Evolutionary conservation across 164 flowering plant species (phyloP), one percentile per base, ranked within the genome.

Genomic region (Nymphaea thermarum): DNA sequence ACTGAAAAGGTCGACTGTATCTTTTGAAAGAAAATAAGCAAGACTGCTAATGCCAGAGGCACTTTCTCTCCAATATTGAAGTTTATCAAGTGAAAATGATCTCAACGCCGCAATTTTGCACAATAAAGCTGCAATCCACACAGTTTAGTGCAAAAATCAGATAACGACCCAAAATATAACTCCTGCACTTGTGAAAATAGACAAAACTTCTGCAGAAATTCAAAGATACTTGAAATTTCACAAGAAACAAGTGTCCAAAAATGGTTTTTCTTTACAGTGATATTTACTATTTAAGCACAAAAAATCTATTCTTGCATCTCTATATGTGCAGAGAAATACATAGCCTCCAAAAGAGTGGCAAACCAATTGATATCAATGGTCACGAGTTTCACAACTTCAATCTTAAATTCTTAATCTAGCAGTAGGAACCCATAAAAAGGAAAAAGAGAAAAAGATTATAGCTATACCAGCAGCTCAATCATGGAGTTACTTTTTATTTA

Each of bases 1-100:
- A 68, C 78, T 91, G 80, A 94, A 85, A 73, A 81, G 93, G 73
- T 91, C 98, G 57, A 89, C 62, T 66, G 96, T 89, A 72, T 94
- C 97, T 72, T 91, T 94, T 4, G 96, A 68, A 1, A 94, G 85
- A 68, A 94, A 94, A 79, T 83, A 89, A 64, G 98, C 95, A 63
- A 91, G 71, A 71, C 88, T 82, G 80, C 96, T 94, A 81, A 94
- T 94, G 62, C 98, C 96, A 10, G 97, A 84, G 65, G 83, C 77
- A 63, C 95, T 87, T 67, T 94, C 98, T 75, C 98, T 83, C 96
- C 95, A 84, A 75, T 89, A 87, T 60, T 89, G 87, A 72, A 94
- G 69, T 75, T 94, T 94, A 70, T 94, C 98, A 80, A 80, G 72
- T 60, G 93, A 73, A 79, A 94, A 94, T 18, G 98, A 75, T 83